Evolutionary conservation across 2,329 filamentous ascomycete species (phyloP), one percentile per base, ranked within the genome.

Genomic region (Neopestalotiopsis sp.): DNA sequence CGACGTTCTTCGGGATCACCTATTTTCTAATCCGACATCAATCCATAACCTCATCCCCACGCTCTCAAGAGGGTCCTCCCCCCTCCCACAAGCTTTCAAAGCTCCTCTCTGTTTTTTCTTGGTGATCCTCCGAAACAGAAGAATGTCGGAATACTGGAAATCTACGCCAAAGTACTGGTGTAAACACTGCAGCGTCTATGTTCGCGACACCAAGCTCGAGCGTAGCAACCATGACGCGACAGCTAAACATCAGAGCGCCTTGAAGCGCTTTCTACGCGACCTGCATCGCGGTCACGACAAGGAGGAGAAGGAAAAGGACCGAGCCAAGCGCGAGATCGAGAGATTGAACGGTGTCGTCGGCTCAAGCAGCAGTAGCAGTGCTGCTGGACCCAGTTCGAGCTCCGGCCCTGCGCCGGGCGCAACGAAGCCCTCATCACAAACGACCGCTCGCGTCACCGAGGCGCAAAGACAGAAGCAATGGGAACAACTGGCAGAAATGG

Each of bases 101-200:
- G n/a, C 45, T 52, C 3, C n/a, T 52, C 3, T 9, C 17, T 52
- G 4, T 52, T 7, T 52, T 49, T 17, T 52, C 5, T 17, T 20
- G 9, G 45, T 20, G 14, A n/a, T 38, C 17, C 7, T 52, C 6
- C 45, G 9, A 2, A 7, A 3, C 13, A 2, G 5, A 7, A 52
- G n/a, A n/a, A 98, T 99, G 96, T 91, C 96, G 0, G 96, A 98
- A 86, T 97, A 97, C 83, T 98, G 96, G 96, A 98, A 98, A 80
- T 98, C 95, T 24, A 97, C 95, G 80, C 95, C 95, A 5, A 95
- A 92, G 79, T 97, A 97, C 84, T 98, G 95, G 94, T 99, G 96
- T 89, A 98, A 98, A 81, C 94, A 97, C 85, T 99, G 96, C 88
- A 89, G 90, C 78, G 89, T 88, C 78, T 98, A 91, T 81, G 93